Evolutionary conservation across 208 protist genomes (phyloP).

Genomic region (Balamuthia mandrillaris): DNA sequence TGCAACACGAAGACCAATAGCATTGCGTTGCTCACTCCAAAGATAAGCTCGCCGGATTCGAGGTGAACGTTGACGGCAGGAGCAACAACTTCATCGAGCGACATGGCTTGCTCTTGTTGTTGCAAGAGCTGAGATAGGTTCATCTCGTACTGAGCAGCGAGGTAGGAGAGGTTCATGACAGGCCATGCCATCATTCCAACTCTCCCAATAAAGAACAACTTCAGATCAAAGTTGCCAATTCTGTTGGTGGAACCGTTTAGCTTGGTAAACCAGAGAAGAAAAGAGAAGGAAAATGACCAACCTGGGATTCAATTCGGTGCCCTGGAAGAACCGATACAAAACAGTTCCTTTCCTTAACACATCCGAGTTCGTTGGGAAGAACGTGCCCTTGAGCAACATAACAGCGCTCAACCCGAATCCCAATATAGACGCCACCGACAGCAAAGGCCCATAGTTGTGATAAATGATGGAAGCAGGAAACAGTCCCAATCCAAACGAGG

Average conservation of each 20-base stretch:
- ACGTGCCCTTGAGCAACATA: slow-evolving; percentile 45
- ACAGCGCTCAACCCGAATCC: slow-evolving; percentile 40
- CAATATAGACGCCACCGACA: slow-evolving; percentile 43
- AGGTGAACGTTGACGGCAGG: no score
- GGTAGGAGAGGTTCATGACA: slow-evolving; percentile 86
- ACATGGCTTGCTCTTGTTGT: no score
- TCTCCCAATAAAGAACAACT: slow-evolving; percentile 91
- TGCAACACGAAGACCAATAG: slow-evolving; percentile 81
- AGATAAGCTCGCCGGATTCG: slow-evolving; percentile 70
- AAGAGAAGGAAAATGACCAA: no score
- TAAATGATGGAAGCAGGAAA: slow-evolving; percentile 45
- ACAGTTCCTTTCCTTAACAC: slow-evolving; percentile 64
- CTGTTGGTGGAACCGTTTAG: no score
- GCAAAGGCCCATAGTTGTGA: slow-evolving; percentile 47
- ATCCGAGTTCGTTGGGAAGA: slow-evolving; percentile 10
- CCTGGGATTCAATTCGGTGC: slow-evolving; percentile 91
- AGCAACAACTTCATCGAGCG: no score
- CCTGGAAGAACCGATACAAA: slow-evolving; percentile 92
- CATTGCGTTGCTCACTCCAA: slow-evolving; percentile 79
- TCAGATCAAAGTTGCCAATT: slow-evolving; percentile 86
- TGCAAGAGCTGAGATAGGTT: no score
- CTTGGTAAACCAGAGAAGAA: no score
- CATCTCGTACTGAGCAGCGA: slow-evolving; percentile 73
- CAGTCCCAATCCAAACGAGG: slow-evolving; percentile 15
- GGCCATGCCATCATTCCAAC: slow-evolving; percentile 92